A percentile compares a stretch with the other conserved stretches of the same genome.
phyloP scores from a whole-genome alignment of 2,329 filamentous ascomycete genomes.

The Biscogniauxia marginata region DNA sequence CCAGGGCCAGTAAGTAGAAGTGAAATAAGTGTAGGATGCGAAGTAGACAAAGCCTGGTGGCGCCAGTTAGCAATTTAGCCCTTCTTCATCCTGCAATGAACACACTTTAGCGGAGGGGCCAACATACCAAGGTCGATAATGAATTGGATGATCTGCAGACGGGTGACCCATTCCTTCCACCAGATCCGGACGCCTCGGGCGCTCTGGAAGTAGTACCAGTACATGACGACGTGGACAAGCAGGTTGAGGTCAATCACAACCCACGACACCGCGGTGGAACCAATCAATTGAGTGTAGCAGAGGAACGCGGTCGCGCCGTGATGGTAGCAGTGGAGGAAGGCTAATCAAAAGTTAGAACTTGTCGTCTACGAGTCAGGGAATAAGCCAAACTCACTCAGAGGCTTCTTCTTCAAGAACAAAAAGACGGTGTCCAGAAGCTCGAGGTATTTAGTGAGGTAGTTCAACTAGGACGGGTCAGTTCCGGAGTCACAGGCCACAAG shows the following conservation, averaged over 20 bases:
- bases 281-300: conserved; percentile 96
- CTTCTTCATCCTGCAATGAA: too few relatives aligned
- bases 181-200: conserved; percentile 92
- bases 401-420: conserved; percentile 99
- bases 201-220: conserved; percentile 99
- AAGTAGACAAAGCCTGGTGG: conserved; percentile 90
- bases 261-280: conserved; percentile 91
- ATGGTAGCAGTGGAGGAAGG: conserved; percentile 99
- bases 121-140: conserved; percentile 88
- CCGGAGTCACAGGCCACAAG: not conserved
- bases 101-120: not conserved
- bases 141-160: conserved; percentile 95
- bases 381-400: conserved; percentile 63
- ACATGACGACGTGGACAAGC: conserved; percentile 96
- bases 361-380: not conserved
- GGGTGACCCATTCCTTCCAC: conserved; percentile 99
- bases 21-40: conserved; percentile 98
- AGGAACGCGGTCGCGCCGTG: conserved; percentile 95
- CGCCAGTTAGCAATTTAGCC: conserved; percentile 16
- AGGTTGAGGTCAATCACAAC: conserved; percentile 91
- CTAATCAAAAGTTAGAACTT: conserved; percentile 34
- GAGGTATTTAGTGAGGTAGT: conserved; percentile 97
- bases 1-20: conserved; percentile 82
- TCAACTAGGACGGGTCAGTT: conserved; percentile 59
- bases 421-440: conserved; percentile 95